A percentile compares a stretch with the other conserved stretches of the same genome.
Evolutionary conservation across 495 filamentous ascomycete species (phyloP).

Genomic region (Hypoxylon intermedium): DNA sequence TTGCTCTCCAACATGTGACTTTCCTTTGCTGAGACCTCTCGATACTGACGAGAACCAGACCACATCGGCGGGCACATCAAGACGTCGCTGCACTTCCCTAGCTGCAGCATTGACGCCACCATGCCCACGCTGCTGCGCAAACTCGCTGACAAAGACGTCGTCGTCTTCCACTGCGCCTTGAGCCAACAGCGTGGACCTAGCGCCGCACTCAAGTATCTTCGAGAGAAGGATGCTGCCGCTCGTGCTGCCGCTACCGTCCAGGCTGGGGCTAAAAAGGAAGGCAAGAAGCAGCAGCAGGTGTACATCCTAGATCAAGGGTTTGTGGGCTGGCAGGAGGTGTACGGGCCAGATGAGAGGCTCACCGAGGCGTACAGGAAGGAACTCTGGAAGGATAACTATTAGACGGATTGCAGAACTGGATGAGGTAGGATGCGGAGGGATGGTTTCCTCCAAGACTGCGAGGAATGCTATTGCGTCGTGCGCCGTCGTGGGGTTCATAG

Average conservation of each 20-base stretch:
- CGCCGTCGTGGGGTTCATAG: no score
- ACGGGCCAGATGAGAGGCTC: constrained; percentile 76
- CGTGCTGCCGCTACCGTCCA: constrained; percentile 20
- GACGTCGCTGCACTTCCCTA: constrained; percentile 76
- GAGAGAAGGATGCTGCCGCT: constrained; percentile 63
- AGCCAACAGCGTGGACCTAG: constrained; percentile 84
- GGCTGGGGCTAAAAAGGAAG: constrained; percentile 14
- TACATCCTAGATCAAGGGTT: constrained; percentile 87
- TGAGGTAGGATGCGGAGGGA: not conserved
- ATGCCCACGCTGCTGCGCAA: constrained; percentile 82
- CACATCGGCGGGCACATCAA: constrained; percentile 94
- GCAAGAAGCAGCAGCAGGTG: constrained; percentile 67
- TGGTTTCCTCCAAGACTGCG: no score
- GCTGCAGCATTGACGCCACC: constrained; percentile 70
- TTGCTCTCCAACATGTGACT: not conserved
- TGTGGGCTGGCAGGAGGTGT: constrained; percentile 89
- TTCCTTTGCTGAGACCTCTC: not conserved
- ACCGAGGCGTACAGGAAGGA: constrained; percentile 88
- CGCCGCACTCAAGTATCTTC: constrained; percentile 72
- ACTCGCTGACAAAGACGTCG: constrained; percentile 76
- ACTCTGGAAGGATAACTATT: constrained; percentile 71
- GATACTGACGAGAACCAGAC: constrained; percentile 61
- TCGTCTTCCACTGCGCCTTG: constrained; percentile 96
- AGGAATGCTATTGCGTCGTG: no score
- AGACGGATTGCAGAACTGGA: not conserved